Evolutionary conservation across 805 yeast genomes (phyloP).

Genomic region (Ogataea ramenticola): DNA sequence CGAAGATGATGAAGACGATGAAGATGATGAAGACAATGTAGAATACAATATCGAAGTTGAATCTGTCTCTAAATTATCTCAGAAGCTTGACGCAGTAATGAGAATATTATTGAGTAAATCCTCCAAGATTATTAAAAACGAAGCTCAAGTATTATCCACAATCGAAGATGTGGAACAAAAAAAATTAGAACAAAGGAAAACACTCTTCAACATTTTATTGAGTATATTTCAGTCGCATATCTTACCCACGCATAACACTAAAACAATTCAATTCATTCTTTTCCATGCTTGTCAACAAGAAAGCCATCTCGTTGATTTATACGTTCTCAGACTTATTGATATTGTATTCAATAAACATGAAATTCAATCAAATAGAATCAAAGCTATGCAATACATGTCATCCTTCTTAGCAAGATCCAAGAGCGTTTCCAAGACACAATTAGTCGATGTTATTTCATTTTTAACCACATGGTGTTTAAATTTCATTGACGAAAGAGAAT

Average conservation of each 20-base stretch:
- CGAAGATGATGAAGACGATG: slow-evolving; percentile 28
- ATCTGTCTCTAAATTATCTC: slow-evolving; percentile 46
- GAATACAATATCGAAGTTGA: slow-evolving; percentile 40
- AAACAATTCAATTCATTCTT: slow-evolving; percentile 77
- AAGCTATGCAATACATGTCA: slow-evolving; percentile 86
- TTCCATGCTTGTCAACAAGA: slow-evolving; percentile 79
- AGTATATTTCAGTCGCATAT: slow-evolving; percentile 76
- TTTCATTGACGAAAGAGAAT: slow-evolving; percentile 77
- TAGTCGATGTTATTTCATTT: slow-evolving; percentile 76
- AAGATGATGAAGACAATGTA: slow-evolving; percentile 34
- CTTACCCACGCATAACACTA: slow-evolving; percentile 86
- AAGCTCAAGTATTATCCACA: slow-evolving; percentile 34
- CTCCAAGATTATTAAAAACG: slow-evolving; percentile 38
- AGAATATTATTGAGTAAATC: slow-evolving; percentile 48
- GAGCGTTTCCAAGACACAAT: slow-evolving; percentile 60
- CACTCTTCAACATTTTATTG: slow-evolving; percentile 64
- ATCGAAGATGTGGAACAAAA: slow-evolving; percentile 44
- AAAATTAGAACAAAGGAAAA: slow-evolving; percentile 23
- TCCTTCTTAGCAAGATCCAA: slow-evolving; percentile 87
- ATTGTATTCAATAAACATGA: slow-evolving; percentile 68
- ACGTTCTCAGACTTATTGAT: slow-evolving; percentile 73
- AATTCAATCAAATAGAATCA: slow-evolving; percentile 67
- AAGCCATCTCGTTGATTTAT: slow-evolving; percentile 79
- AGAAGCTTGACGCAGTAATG: slow-evolving; percentile 68
- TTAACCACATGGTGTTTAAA: slow-evolving; percentile 77